Conservation (phyloP, 768 basidiomycete genomes). For the Suillus paluster region DNA sequence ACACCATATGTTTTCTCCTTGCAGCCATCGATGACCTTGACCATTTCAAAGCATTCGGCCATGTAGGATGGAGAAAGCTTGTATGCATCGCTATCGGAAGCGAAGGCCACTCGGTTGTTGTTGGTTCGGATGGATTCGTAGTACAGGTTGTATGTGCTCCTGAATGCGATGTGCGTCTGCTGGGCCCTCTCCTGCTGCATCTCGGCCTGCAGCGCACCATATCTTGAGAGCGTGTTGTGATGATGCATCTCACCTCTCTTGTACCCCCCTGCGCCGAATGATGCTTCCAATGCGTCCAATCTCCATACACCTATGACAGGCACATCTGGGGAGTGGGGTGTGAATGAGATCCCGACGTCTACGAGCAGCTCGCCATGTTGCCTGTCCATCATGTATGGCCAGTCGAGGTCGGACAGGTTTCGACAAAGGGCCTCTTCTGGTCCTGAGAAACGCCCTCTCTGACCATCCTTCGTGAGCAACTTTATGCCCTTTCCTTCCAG, state of each 20-base stretch:
- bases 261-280: constrained; percentile 15
- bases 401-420: constrained; percentile 3
- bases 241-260: constrained; percentile 9
- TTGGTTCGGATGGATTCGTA: constrained; percentile 15
- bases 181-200: no score
- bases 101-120: constrained; percentile 5
- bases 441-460: no score
- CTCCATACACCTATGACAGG: constrained; percentile 7
- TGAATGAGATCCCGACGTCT: constrained; percentile 6
- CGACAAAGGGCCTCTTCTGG: not conserved
- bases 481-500: constrained; percentile 20
- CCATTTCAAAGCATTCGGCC: not conserved
- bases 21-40: constrained; percentile 9
- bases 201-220: no score
- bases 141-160: constrained; percentile 20
- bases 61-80: constrained; percentile 8
- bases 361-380: constrained; percentile 11
- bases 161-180: no score
- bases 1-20: constrained; percentile 15
- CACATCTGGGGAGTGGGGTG: not conserved
- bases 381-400: constrained; percentile 8
- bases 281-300: constrained; percentile 12
- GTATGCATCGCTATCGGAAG: constrained; percentile 13
- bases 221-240: no score
- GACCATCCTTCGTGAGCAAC: constrained; percentile 5